Evolutionary conservation across 192 early-diverging fungal genomes (phyloP), one percentile per base, ranked within the genome.

Genomic region (Fimicolochytrium jonesii): DNA sequence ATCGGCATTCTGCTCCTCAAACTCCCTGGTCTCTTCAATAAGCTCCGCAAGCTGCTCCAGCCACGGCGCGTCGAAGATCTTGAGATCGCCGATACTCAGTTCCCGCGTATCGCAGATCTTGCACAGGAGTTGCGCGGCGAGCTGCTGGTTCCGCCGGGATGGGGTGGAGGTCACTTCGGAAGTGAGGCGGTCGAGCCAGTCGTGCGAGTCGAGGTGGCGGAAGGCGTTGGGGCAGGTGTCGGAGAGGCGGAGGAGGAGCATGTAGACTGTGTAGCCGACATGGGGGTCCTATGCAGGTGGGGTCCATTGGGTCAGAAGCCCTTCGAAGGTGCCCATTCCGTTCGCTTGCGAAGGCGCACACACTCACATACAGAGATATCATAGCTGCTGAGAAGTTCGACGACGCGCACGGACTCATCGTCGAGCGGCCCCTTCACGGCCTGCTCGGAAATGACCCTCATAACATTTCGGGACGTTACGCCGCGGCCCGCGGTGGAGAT

Each of bases 81-180:
- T 23, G 13, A 22, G 9, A 41, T 41, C 37, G 9, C 9, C 37
- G 59, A 6, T 79, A 43, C 3, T 66, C 22, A 87, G 66, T 59
- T 76, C 79, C 22, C 76, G 74, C 0, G 81, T 67, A 32, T 78
- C 56, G 51, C 80, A 84, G 51, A 88, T 76, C 69, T 90, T 83
- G 65, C 76, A 87, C 29, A 80, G 59, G 15, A 90, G 59, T n/a
- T 72, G 64, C 31, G 83, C 54, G 1, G 78, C 69, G n/a, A 83
- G 62, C 3, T 53, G 52, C 18, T 83, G 73, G 22, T 80, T 36
- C 22, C 65, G 45, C 26, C 13, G 13, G 35, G 29, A 43, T 22
- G 20, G 32, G 47, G 23, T 47, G 28, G 53, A 30, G 10, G 36
- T 26, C 53, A 55, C 15, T 34, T 30, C 53, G n/a, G 33, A n/a